Evolutionary conservation across 768 basidiomycete genomes (phyloP).

Genomic region (Suillus tomentosus): DNA sequence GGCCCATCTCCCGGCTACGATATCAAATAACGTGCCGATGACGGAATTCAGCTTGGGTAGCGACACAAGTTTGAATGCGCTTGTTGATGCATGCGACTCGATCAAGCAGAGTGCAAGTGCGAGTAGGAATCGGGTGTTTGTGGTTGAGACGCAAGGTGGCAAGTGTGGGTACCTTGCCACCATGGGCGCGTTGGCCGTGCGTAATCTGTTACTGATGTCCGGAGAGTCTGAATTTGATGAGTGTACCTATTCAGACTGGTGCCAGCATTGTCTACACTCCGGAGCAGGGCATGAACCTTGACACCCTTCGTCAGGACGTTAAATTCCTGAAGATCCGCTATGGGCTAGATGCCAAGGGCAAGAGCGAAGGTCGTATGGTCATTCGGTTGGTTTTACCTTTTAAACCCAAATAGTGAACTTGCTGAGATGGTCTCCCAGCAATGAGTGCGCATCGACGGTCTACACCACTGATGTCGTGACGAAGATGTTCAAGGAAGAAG

Average conservation of each 20-base stretch:
- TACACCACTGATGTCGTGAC: slow-evolving; percentile 92
- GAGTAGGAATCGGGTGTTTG: slow-evolving; percentile 93
- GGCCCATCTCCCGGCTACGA: slow-evolving; percentile 93
- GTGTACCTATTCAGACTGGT: slow-evolving; percentile 59
- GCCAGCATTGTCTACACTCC: slow-evolving; percentile 94
- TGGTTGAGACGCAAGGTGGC: slow-evolving; percentile 97
- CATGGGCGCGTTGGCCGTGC: slow-evolving; percentile 91
- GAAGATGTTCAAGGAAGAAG: slow-evolving; percentile 94
- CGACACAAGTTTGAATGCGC: slow-evolving; percentile 96
- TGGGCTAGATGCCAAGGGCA: slow-evolving; percentile 82
- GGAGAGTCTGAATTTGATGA: slow-evolving; percentile 6
- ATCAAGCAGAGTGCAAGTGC: slow-evolving; percentile 99
- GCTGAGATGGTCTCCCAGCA: slow-evolving; percentile 46
- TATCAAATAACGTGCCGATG: slow-evolving; percentile 97
- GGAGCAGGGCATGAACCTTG: slow-evolving; percentile 84
- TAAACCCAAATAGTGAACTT: neutral
- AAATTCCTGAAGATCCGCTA: slow-evolving; percentile 87
- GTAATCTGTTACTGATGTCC: slow-evolving; percentile 31
- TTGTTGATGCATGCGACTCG: slow-evolving; percentile 96
- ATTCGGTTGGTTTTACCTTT: slow-evolving; percentile 61
- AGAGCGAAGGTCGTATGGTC: slow-evolving; percentile 90
- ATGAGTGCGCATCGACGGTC: slow-evolving; percentile 82
- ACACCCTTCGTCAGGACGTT: slow-evolving; percentile 80
- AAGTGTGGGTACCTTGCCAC: slow-evolving; percentile 95
- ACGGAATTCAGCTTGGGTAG: slow-evolving; percentile 95